Conservation (phyloP, 1,284 basidiomycete species). For the Mycosarcoma maydis region DNA sequence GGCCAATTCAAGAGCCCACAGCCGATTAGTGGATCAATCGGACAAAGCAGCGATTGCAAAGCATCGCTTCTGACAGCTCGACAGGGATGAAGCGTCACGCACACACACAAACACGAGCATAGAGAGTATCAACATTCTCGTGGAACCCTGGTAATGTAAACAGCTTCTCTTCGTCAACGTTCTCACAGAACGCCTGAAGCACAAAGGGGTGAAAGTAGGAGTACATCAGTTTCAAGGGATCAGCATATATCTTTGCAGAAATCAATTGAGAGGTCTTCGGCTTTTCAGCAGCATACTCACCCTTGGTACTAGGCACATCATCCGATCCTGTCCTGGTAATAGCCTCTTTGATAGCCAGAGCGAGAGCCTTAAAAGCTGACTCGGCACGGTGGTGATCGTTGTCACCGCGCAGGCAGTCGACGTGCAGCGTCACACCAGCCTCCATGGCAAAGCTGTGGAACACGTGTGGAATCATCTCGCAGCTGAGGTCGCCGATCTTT, state of each 20-base stretch:
- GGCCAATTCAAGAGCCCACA: no score
- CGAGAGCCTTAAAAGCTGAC: conserved; percentile 96
- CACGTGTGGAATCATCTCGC: conserved; percentile 95
- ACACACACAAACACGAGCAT: no score
- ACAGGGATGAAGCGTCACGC: no score
- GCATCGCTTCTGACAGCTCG: no score
- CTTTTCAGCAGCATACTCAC: conserved; percentile 69
- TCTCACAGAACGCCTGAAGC: background rate
- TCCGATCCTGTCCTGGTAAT: conserved; percentile 86
- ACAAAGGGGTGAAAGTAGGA: background rate
- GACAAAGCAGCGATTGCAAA: no score
- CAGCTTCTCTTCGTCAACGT: background rate
- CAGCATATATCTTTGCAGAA: no score
- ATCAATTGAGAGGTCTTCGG: no score
- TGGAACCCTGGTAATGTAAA: no score
- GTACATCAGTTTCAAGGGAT: no score
- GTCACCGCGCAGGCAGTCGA: conserved; percentile 90
- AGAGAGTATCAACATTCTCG: no score
- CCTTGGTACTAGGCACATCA: conserved; percentile 97
- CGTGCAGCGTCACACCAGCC: conserved; percentile 88
- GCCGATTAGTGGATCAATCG: no score
- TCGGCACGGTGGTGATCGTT: conserved; percentile 99
- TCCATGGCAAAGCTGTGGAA: conserved; percentile 93
- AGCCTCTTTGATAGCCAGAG: conserved; percentile 92
- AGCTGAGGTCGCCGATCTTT: conserved; percentile 87